Evolutionary conservation across 78 protist species (phyloP).

Genomic region (Bodo saltans): DNA sequence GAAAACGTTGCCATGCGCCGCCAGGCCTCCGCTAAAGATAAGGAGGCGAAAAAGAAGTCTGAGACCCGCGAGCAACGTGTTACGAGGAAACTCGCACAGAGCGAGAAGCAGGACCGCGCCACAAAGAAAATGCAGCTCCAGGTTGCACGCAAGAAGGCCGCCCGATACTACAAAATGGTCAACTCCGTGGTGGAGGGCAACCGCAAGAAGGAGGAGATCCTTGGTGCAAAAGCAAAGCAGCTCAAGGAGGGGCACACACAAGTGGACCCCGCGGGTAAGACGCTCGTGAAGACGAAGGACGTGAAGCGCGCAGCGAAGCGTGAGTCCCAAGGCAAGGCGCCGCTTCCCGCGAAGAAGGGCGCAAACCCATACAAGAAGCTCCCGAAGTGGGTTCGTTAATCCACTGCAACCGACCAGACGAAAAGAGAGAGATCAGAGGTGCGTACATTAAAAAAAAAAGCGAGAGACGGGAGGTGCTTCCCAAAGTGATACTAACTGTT

Average conservation of each 20-base stretch:
- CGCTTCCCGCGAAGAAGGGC: neutral
- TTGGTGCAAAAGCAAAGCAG: neutral
- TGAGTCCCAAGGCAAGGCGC: neutral
- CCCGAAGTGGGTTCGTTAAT: neutral
- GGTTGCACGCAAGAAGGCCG: slow-evolving; percentile 31
- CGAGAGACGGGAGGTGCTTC: too few species aligned
- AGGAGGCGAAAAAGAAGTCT: neutral
- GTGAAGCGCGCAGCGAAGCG: neutral
- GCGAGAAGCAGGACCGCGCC: neutral
- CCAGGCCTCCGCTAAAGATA: neutral
- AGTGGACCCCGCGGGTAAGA: neutral
- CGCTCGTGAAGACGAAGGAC: neutral
- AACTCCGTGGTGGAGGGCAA: neutral
- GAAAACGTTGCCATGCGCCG: neutral
- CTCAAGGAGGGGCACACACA: neutral
- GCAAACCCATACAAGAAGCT: neutral
- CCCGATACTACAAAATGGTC: neutral
- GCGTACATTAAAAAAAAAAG: too few species aligned
- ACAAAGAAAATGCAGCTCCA: slow-evolving; percentile 22
- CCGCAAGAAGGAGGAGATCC: neutral
- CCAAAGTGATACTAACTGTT: too few species aligned
- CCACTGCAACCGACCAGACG: too few species aligned
- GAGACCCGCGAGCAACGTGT: neutral
- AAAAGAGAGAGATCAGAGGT: too few species aligned
- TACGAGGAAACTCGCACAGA: neutral